Evolutionary conservation across 208 protist species (phyloP).

Genomic region (Balamuthia mandrillaris): DNA sequence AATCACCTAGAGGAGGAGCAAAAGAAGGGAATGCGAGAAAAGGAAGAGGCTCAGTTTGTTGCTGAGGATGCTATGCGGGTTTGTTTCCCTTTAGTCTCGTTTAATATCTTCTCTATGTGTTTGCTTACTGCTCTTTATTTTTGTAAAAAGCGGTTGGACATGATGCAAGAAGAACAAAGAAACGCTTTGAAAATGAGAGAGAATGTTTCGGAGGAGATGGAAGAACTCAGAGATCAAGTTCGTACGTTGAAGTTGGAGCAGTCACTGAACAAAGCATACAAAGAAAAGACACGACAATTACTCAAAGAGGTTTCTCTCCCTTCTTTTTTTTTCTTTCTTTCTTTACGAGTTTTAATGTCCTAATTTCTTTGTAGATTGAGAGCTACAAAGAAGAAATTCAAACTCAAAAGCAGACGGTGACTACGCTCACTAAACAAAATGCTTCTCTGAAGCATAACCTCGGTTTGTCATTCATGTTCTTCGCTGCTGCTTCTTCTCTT

Average conservation of each 20-base stretch:
- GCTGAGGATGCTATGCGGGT: background rate
- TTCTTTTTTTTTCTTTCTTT: too few species aligned
- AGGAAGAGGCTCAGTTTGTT: background rate
- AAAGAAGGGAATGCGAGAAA: too few species aligned
- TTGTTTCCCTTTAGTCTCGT: background rate
- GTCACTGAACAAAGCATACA: background rate
- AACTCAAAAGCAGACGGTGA: background rate
- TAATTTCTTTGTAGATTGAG: background rate
- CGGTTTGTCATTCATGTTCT: too few species aligned
- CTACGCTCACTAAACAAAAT: background rate
- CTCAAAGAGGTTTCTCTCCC: slow-evolving; percentile 6
- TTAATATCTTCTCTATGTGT: too few species aligned
- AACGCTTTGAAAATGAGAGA: background rate
- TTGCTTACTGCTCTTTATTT: background rate
- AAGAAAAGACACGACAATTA: slow-evolving; percentile 1
- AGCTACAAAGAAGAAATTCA: background rate
- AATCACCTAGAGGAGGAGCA: too few species aligned
- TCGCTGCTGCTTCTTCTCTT: too few species aligned
- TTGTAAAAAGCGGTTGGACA: background rate
- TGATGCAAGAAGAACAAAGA: background rate
- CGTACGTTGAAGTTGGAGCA: background rate
- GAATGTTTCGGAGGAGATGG: background rate
- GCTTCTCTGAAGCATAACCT: background rate
- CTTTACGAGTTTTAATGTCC: too few species aligned
- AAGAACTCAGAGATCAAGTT: background rate